Conservation (phyloP, 1,284 basidiomycete species). For the Irpex sp. region DNA sequence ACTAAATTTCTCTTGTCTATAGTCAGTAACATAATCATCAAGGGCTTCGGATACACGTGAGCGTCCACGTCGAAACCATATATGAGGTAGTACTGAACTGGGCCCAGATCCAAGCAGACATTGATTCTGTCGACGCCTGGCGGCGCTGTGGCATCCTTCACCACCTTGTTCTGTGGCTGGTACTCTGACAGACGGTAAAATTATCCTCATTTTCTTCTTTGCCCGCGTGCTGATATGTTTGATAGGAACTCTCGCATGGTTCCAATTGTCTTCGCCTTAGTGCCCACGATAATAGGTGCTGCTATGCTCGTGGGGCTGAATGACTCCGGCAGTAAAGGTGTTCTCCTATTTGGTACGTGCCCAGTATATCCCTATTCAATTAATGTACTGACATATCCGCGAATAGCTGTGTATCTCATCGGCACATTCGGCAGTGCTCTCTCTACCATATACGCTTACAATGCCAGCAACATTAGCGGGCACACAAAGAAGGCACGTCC, state of each 20-base stretch:
- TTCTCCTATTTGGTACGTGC: conserved; percentile 50
- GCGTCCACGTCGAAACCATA: conserved; percentile 17
- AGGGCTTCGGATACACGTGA: conserved; percentile 65
- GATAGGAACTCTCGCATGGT: conserved; percentile 56
- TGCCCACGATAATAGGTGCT: conserved; percentile 61
- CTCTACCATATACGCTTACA: conserved; percentile 62
- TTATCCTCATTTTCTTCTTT: neutral
- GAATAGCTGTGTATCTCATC: conserved; percentile 51
- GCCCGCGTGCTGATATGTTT: neutral
- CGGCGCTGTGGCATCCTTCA: conserved; percentile 48
- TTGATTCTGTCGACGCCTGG: conserved; percentile 59
- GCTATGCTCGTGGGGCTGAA: conserved; percentile 56
- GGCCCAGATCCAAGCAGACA: conserved; percentile 53
- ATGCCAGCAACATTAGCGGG: conserved; percentile 63
- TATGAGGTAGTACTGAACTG: neutral
- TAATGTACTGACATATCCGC: neutral
- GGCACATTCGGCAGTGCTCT: conserved; percentile 59
- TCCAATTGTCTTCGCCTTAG: conserved; percentile 56
- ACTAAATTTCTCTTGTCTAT: neutral
- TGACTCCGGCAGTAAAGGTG: conserved; percentile 45
- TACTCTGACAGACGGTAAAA: conserved; percentile 61
- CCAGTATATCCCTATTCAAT: neutral
- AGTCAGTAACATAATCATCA: conserved; percentile 64
- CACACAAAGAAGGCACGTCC: conserved; percentile 58
- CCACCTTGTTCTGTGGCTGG: conserved; percentile 55